Conservation (phyloP, 225 moss, liverwort and hornwort species). For the Sphagnum contortum region DNA sequence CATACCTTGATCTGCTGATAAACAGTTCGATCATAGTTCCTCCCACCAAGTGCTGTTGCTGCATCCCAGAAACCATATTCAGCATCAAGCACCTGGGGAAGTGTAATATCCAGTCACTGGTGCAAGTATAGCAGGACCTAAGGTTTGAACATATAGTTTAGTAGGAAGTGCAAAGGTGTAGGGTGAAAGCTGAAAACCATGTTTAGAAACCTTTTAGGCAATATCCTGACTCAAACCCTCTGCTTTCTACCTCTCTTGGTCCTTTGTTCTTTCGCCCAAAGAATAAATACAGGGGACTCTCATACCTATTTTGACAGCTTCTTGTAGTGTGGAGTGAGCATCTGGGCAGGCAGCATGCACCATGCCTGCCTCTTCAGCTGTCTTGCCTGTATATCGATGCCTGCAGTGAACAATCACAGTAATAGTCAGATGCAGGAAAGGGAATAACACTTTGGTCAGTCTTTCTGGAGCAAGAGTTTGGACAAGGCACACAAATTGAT, state of each 20-base stretch:
- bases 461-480: too few species aligned
- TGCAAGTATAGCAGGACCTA: too few species aligned
- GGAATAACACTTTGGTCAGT: too few species aligned
- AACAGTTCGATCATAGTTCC: constrained; percentile 37
- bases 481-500: too few species aligned
- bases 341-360: constrained; percentile 65
- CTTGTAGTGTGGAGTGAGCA: constrained; percentile 52
- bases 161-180: too few species aligned
- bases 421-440: not conserved
- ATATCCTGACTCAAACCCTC: not conserved
- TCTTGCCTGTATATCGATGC: constrained; percentile 58
- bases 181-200: too few species aligned
- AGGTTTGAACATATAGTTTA: too few species aligned
- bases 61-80: not conserved
- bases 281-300: not conserved
- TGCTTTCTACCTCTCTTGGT: not conserved
- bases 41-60: constrained; percentile 28
- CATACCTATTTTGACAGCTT: constrained; percentile 44
- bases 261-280: not conserved
- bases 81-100: not conserved
- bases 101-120: too few species aligned
- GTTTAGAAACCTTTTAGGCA: too few species aligned
- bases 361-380: constrained; percentile 73
- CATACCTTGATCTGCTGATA: constrained; percentile 38
- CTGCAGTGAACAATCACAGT: constrained; percentile 6